Conservation (phyloP, 176 grass and related monocot genomes). For the Avena eriantha region DNA sequence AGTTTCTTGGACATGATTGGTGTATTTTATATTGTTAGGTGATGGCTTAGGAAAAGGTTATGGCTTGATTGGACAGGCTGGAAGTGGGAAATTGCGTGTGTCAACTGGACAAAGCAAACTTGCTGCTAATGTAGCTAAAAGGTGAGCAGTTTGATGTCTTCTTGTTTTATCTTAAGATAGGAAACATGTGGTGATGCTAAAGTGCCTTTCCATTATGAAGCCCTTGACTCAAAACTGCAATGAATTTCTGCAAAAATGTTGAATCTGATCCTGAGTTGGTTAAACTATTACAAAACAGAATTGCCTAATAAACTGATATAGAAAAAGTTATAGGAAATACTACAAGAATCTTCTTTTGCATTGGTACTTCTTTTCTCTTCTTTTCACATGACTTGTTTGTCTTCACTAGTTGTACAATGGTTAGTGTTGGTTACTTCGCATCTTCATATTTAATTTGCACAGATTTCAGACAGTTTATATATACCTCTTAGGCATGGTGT, state of each 20-base stretch:
- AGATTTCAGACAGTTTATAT: background rate
- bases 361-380: background rate
- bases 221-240: constrained; percentile 5
- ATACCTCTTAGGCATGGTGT: background rate
- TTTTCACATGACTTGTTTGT: background rate
- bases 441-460: background rate
- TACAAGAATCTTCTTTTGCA: constrained; percentile 18
- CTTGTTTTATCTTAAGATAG: background rate
- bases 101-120: constrained; percentile 72
- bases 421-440: background rate
- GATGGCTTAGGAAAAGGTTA: constrained; percentile 85
- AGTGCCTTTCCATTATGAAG: constrained; percentile 13
- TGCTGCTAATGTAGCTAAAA: constrained; percentile 68
- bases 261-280: constrained; percentile 55
- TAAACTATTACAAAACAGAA: constrained; percentile 56
- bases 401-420: background rate
- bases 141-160: constrained; percentile 47
- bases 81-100: constrained; percentile 76
- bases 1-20: constrained; percentile 25
- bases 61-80: constrained; percentile 89
- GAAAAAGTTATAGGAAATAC: constrained; percentile 44
- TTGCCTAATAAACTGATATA: constrained; percentile 46
- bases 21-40: constrained; percentile 47
- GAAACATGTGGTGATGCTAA: background rate
- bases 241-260: background rate